Evolutionary conservation across 164 flowering plant genomes (phyloP).

Genomic region (Magnolia officinalis): DNA sequence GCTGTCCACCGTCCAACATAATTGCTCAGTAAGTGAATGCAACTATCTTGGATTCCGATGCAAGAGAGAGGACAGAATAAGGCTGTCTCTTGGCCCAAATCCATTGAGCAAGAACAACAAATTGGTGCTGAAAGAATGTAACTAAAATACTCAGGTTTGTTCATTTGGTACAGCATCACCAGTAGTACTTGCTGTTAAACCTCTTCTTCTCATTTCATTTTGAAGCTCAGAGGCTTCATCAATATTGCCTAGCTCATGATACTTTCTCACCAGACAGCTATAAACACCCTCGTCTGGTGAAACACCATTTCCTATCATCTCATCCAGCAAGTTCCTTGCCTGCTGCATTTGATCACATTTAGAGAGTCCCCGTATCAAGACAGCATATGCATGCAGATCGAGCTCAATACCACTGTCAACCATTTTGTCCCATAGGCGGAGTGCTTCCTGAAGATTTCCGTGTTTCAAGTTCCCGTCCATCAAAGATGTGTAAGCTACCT

Average conservation of each 20-base stretch:
- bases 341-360: slow-evolving; percentile 41
- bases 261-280: slow-evolving; percentile 49
- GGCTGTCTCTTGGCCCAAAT: background rate
- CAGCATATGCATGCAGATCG: slow-evolving; percentile 67
- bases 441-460: slow-evolving; percentile 60
- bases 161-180: slow-evolving; percentile 19
- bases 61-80: background rate
- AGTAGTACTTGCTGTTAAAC: slow-evolving; percentile 19
- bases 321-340: slow-evolving; percentile 53
- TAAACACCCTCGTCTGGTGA: slow-evolving; percentile 67
- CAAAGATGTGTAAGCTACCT: slow-evolving; percentile 57
- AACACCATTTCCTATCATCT: slow-evolving; percentile 68
- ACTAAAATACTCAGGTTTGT: slow-evolving; percentile 25
- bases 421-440: slow-evolving; percentile 50
- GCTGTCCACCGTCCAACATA: slow-evolving; percentile 1
- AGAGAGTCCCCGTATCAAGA: slow-evolving; percentile 63
- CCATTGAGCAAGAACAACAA: background rate
- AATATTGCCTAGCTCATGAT: slow-evolving; percentile 42
- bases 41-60: background rate
- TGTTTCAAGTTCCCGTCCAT: slow-evolving; percentile 70
- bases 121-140: background rate
- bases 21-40: background rate
- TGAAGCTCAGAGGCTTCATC: slow-evolving; percentile 58
- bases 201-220: slow-evolving; percentile 44
- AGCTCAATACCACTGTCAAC: slow-evolving; percentile 50